Base-by-base conservation (phyloP, 108 stramenopile genomes). In the Bacterosira constricta region DNA sequence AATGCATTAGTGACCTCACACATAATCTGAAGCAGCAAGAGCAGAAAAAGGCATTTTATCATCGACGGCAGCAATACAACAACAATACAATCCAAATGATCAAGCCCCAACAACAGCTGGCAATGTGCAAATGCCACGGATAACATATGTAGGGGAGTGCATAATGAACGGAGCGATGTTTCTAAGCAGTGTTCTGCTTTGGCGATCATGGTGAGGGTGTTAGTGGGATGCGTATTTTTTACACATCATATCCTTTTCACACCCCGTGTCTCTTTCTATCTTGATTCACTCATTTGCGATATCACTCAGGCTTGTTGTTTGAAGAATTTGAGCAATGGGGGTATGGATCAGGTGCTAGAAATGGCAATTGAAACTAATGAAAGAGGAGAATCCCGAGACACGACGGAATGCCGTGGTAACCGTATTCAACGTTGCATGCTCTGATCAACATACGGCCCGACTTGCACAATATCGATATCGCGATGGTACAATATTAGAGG, bases 171-270 rank as follows among this genome's bases (percentile, higher is more conserved):
- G 10, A 55, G 61, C 18, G 79, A 80, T 45, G 83, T 83, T 20
- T 74, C 83, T n/a, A 63, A 79, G 54, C 83, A 83, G 54, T 83
- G 83, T 64, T 64, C 74, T 0, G 78, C 83, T 4, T 47, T 83
- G 69, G 83, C 83, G 11, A 54, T 83, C 29, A 83, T 83, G 83
- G 42, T 44, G 15, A 15, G 13, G 42, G 13, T 15, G 15, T 44
- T 15, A 44, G 15, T n/a, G n/a, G n/a, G 15, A 15, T 44, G 15
- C 42, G 42, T 15, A n/a, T n/a, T n/a, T n/a, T n/a, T n/a, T n/a
- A n/a, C n/a, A n/a, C n/a, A n/a, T 13, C 13, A 13, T 13, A 13
- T 15, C 42, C 42, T 15, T 15, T n/a, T n/a, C n/a, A n/a, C n/a
- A n/a, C n/a, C 15, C 42, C 42, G 42, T 15, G 42, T n/a, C n/a